Conservation (phyloP, 2,329 filamentous ascomycete species). For the Colletotrichum kahawae region DNA sequence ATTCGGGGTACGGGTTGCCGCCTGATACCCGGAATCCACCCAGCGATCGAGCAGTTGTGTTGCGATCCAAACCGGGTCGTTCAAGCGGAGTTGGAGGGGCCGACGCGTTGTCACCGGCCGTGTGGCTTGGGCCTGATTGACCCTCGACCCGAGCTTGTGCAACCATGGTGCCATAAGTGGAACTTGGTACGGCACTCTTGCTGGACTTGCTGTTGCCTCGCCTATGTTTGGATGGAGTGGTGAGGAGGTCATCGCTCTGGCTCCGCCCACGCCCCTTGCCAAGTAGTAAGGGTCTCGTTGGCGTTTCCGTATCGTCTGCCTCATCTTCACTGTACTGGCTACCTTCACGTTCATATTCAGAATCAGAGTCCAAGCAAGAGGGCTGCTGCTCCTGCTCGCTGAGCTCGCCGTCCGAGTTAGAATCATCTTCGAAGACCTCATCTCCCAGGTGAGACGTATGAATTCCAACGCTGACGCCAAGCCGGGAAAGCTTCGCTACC, state of each 20-base stretch:
- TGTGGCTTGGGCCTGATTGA: slow-evolving; percentile 6
- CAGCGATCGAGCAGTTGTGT: slow-evolving; percentile 11
- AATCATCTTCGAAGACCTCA: slow-evolving; percentile 56
- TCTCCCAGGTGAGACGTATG: slow-evolving; percentile 74
- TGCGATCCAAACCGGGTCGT: slow-evolving; percentile 12
- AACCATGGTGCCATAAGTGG: slow-evolving; percentile 30
- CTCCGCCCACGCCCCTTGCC: slow-evolving; percentile 12
- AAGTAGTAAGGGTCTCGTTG: slow-evolving; percentile 22
- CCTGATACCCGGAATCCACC: slow-evolving; percentile 5
- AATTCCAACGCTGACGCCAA: slow-evolving; percentile 75
- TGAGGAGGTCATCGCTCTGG: slow-evolving; percentile 18
- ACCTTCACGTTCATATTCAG: slow-evolving; percentile 37
- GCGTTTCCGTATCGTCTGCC: slow-evolving; percentile 23
- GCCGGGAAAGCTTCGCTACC: slow-evolving; percentile 53
- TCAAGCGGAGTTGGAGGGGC: slow-evolving; percentile 15
- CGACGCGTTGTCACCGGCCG: slow-evolving; percentile 2
- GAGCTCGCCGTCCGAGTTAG: slow-evolving; percentile 36
- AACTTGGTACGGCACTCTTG: background rate
- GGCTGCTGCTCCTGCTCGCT: slow-evolving; percentile 42
- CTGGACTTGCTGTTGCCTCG: slow-evolving; percentile 9
- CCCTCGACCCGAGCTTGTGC: slow-evolving; percentile 18
- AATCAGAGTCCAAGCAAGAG: slow-evolving; percentile 34
- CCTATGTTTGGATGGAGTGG: slow-evolving; percentile 9
- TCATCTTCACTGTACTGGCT: slow-evolving; percentile 33
- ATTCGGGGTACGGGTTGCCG: slow-evolving; percentile 7